These are phyloP conservation scores for Arachnopeziza araneosa DNA, from an alignment of 2,329 filamentous ascomycete genomes.

Conservation along the genomic window DNA sequence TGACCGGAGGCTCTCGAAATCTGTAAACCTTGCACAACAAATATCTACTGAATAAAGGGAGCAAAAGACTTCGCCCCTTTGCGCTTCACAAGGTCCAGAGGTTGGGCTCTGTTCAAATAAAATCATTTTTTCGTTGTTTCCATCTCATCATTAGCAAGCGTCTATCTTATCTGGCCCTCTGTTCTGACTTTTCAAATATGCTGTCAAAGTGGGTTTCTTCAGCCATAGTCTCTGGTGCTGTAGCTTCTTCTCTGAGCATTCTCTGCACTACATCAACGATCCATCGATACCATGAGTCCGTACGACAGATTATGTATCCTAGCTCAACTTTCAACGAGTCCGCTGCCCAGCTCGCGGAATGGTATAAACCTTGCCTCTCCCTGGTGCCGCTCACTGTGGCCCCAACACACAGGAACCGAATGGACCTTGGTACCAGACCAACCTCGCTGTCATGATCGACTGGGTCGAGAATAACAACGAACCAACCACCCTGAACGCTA, in stretches of 20 bases:
- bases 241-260: conserved; percentile 30
- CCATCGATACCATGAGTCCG: conserved; percentile 49
- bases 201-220: no score
- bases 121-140: no score
- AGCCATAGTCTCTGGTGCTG: not conserved
- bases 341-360: conserved; percentile 40
- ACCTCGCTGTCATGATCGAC: conserved; percentile 66
- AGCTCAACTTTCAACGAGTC: conserved; percentile 34
- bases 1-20: no score
- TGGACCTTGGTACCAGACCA: conserved; percentile 41
- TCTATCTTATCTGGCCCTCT: no score
- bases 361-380: conserved; percentile 51
- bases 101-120: no score
- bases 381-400: conserved; percentile 47
- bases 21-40: no score
- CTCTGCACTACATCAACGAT: conserved; percentile 40
- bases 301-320: conserved; percentile 45
- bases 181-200: no score
- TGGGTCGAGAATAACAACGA: conserved; percentile 54
- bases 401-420: conserved; percentile 39
- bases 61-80: no score
- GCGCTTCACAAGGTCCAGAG: no score
- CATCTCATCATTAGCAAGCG: no score
- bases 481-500: conserved; percentile 36
- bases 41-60: no score